A percentile compares a stretch with the other conserved stretches of the same genome.
These are phyloP conservation scores for Lophiostoma macrostomum DNA, from an alignment of 495 filamentous ascomycete species.

Conservation along the genomic window DNA sequence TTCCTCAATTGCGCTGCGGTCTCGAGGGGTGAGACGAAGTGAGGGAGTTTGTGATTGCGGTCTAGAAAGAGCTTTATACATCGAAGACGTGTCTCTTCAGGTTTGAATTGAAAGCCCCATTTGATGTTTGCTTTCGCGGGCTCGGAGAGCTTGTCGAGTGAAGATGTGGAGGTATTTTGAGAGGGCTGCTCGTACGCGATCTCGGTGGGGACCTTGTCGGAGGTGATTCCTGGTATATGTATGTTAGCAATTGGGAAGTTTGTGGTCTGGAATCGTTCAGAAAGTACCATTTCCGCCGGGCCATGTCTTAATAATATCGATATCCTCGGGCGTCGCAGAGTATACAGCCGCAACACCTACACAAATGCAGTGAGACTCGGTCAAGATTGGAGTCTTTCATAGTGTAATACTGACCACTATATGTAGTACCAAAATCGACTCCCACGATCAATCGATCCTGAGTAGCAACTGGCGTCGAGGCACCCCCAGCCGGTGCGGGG, in stretches of 20 bases:
- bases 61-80: constrained; percentile 81
- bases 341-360: constrained; percentile 69
- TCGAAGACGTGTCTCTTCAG: constrained; percentile 67
- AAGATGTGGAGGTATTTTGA: constrained; percentile 34
- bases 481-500: constrained; percentile 7
- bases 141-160: constrained; percentile 1
- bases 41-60: constrained; percentile 70
- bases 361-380: too few relatives aligned
- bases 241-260: constrained; percentile 17
- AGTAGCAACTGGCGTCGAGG: constrained; percentile 8
- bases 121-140: constrained; percentile 43
- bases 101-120: constrained; percentile 78
- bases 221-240: constrained; percentile 36
- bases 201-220: constrained; percentile 47
- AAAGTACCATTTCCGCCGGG: constrained; percentile 60
- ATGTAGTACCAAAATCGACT: constrained; percentile 45
- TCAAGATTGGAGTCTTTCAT: too few relatives aligned
- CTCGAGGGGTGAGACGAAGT: constrained; percentile 71
- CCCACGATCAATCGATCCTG: constrained; percentile 41
- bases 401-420: constrained; percentile 38
- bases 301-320: constrained; percentile 81
- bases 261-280: constrained; percentile 12
- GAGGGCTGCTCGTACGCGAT: constrained; percentile 38
- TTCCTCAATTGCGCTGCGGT: constrained; percentile 69
- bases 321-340: constrained; percentile 69